phyloP scores from a whole-genome alignment of 73 alveolate genomes.

The Uronychia setigera region DNA sequence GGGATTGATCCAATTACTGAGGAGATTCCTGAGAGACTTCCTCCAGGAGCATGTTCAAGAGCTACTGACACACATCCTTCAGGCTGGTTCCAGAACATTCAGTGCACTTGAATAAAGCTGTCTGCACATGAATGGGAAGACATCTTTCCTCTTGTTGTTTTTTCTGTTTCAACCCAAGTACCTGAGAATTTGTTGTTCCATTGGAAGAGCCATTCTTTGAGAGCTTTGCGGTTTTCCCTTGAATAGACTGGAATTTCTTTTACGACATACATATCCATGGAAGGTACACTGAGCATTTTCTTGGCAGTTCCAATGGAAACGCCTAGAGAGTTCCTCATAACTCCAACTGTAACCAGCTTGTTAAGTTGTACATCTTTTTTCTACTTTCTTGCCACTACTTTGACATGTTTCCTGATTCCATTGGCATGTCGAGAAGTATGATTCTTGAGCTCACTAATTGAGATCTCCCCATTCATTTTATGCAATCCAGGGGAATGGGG shows the following conservation, averaged over 20 bases:
- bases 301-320: not conserved
- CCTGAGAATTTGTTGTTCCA: not conserved
- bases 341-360: not conserved
- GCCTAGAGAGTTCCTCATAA: not conserved
- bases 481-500: not conserved
- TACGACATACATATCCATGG: not conserved
- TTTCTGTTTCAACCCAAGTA: not conserved
- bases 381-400: not conserved
- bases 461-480: too few species aligned
- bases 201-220: not conserved
- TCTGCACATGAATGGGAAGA: conserved; percentile 42
- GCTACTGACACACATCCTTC: conserved; percentile 82
- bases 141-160: not conserved
- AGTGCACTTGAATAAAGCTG: conserved; percentile 35
- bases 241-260: not conserved
- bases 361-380: not conserved
- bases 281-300: not conserved
- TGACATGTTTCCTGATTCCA: not conserved
- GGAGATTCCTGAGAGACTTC: conserved; percentile 29
- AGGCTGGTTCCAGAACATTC: conserved; percentile 73
- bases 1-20: conserved; percentile 16
- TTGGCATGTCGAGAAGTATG: not conserved
- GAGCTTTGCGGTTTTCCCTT: not conserved
- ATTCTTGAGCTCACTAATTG: not conserved
- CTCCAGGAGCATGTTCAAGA: conserved; percentile 49